Base-by-base conservation (phyloP, 768 basidiomycete genomes). In the Agaricus sinodeliciosus region DNA sequence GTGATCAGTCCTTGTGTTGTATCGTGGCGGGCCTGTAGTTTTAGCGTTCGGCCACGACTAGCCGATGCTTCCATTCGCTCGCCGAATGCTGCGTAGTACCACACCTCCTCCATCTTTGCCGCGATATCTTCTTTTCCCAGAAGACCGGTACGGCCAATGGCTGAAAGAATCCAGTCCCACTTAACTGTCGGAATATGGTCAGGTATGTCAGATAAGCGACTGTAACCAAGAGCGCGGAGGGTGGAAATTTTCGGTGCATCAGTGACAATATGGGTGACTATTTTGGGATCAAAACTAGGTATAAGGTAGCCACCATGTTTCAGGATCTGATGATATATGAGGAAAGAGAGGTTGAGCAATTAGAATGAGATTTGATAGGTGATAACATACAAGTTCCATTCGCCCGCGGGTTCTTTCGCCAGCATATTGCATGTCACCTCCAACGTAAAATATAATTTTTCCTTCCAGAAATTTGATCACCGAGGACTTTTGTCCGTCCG, bases 211-310 rank as follows among this genome's bases (percentile, higher is more conserved):
- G 63, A 65, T 13, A 84, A 63, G 4, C 45, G 62, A 58, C 73
- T 79, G 18, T 85, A 60, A 1, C 79, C 79, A 3, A 85, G 66
- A 1, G 73, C 67, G 16, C 69, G 61, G 39, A 75, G 58, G 39
- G 72, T 67, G 13, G 69, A 51, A 12, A 54, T 48, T 31, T 49
- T 47, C 37, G 56, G 56, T 3, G 67, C 63, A 47, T 80, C 81
- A 6, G 81, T 80, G 28, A 90, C 72, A 48, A 91, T 82, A 59
- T 89, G 85, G 3, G 88, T 88, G 26, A 85, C 78, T 7, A 63
- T 56, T 4, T 60, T 56, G 2, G 79, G 68, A 56, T 90, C 81
- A 59, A 78, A 90, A 34, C 59, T 68, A 2, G 85, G 75, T 36
- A 79, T 65, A 22, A 90, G 68, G 18, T 73, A 78, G 41, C 79